These are phyloP conservation scores for Yamadazyma triangularis DNA, from an alignment of 1,139 yeast species.

Conservation along the genomic window DNA sequence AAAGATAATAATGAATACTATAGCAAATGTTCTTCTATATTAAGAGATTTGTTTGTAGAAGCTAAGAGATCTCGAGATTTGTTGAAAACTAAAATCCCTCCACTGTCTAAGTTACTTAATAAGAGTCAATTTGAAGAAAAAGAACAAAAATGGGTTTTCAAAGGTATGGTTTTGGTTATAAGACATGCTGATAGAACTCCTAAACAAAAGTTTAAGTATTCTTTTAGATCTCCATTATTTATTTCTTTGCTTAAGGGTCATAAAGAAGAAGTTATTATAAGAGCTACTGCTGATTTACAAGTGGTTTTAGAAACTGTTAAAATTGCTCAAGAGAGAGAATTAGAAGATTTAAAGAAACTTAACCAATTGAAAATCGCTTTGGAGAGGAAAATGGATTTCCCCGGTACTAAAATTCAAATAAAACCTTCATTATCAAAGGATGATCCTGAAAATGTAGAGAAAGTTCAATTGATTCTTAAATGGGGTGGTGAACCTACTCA, in stretches of 20 bases:
- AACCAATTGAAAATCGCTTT: constrained; percentile 75
- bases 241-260: constrained; percentile 89
- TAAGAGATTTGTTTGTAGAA: constrained; percentile 67
- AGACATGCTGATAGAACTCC: constrained; percentile 99
- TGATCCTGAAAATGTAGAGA: constrained; percentile 68
- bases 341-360: constrained; percentile 79
- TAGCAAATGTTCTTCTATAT: constrained; percentile 74
- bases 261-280: constrained; percentile 89
- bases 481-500: constrained; percentile 99
- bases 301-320: constrained; percentile 83
- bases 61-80: constrained; percentile 46
- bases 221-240: constrained; percentile 84
- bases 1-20: constrained; percentile 88
- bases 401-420: constrained; percentile 95
- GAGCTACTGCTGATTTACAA: constrained; percentile 81
- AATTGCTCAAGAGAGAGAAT: constrained; percentile 69
- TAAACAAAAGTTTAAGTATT: constrained; percentile 95
- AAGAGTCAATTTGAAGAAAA: constrained; percentile 62
- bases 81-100: constrained; percentile 37
- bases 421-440: constrained; percentile 77
- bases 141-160: constrained; percentile 94
- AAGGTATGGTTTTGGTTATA: constrained; percentile 86
- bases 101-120: constrained; percentile 30
- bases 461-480: constrained; percentile 90
- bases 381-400: constrained; percentile 83